phyloP scores from a whole-genome alignment of 2,329 filamentous ascomycete species.

The Sporothrix dimorphospora region DNA sequence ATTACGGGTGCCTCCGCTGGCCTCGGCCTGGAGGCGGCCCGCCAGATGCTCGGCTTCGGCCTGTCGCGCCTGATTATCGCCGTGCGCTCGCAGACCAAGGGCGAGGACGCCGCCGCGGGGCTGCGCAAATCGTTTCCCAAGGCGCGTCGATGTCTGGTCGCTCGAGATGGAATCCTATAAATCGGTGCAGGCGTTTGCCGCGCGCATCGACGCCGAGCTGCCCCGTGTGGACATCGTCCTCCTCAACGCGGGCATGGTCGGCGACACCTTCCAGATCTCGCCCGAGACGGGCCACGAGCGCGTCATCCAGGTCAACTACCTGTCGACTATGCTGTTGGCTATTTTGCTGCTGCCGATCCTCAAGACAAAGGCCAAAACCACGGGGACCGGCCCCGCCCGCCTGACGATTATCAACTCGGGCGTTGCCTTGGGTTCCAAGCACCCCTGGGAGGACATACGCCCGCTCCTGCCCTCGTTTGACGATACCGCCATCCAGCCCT shows the following conservation, averaged over 20 bases:
- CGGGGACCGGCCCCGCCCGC: slow-evolving; percentile 29
- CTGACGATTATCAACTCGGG: slow-evolving; percentile 40
- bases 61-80: slow-evolving; percentile 46
- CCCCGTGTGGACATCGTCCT: slow-evolving; percentile 18
- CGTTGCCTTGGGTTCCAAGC: slow-evolving; percentile 31
- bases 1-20: slow-evolving; percentile 36
- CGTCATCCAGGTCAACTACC: slow-evolving; percentile 42
- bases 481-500: neutral
- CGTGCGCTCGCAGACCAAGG: slow-evolving; percentile 40
- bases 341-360: slow-evolving; percentile 38
- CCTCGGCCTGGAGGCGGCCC: slow-evolving; percentile 34
- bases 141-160: slow-evolving; percentile 42
- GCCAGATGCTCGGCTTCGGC: slow-evolving; percentile 37
- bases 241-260: slow-evolving; percentile 26
- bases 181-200: slow-evolving; percentile 41
- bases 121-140: slow-evolving; percentile 1
- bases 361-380: slow-evolving; percentile 29
- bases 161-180: slow-evolving; percentile 45
- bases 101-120: slow-evolving; percentile 8
- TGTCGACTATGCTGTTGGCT: slow-evolving; percentile 40
- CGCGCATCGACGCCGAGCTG: slow-evolving; percentile 29
- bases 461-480: slow-evolving; percentile 31
- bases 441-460: slow-evolving; percentile 31
- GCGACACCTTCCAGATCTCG: neutral
- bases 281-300: slow-evolving; percentile 39